Base-by-base conservation (phyloP, 768 basidiomycete genomes). In the Mycena alexandri region DNA sequence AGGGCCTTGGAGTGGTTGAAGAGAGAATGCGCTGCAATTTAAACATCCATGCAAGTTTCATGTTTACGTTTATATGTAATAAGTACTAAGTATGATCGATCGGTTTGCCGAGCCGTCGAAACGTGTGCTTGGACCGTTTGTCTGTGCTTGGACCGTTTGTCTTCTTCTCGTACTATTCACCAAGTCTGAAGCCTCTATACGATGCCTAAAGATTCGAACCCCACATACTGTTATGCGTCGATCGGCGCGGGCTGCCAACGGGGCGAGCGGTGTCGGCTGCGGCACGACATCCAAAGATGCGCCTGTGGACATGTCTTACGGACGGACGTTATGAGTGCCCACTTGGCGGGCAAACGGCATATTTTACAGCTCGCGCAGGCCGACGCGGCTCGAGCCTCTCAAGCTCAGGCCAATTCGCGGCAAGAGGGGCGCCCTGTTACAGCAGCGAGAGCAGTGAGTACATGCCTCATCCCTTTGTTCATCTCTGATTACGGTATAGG, bases 1-100 rank as follows among this genome's bases (percentile, higher is more conserved):
- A 79, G 86, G 54, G 90, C 91, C 6, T 74, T 89, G 75, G 80
- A 79, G 50, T 92, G 91, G 91, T 75, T 93, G 71, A 79, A 85
- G 74, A 83, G 85, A 65, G 90, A 90, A 76, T 89, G 88, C 59
- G 72, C 79, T 9, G 70, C 72, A 5, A 66, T 73, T 54, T 71
- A 71, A 56, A 5, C 9, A 2, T 52, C 5, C 14, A 52, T 34
- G 19, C 1, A 21, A 50, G n/a, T n/a, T n/a, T n/a, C 29, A 24
- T 17, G 51, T 38, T 63, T 63, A 63, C 62, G 53, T 54, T 55
- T n/a, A n/a, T n/a, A n/a, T n/a, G n/a, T n/a, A n/a, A n/a, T n/a
- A n/a, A n/a, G n/a, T n/a, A n/a, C n/a, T n/a, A n/a, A n/a, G n/a
- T n/a, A n/a, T n/a, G n/a, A 51, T 51, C 59, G 57, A 46, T 46